Evolutionary conservation across 495 filamentous ascomycete species (phyloP).

Genomic region (Daldinia bambusicola): DNA sequence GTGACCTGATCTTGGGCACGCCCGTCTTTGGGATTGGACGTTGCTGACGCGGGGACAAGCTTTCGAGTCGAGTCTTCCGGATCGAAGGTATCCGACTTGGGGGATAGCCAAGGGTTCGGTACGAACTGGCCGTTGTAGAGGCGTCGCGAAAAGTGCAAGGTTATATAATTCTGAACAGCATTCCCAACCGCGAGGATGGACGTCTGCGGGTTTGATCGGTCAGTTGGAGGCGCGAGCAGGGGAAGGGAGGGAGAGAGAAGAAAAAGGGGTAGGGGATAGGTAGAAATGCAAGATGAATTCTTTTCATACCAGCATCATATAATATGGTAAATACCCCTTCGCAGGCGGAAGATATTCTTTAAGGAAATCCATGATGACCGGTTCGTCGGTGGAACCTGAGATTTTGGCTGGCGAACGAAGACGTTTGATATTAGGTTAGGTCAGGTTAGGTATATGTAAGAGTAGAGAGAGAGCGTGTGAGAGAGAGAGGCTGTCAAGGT

Average conservation of each 20-base stretch:
- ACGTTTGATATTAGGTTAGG: neutral
- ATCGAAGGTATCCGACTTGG: slow-evolving; percentile 48
- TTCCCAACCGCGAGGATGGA: slow-evolving; percentile 82
- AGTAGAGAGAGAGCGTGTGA: neutral
- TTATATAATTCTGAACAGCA: slow-evolving; percentile 80
- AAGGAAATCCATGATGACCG: slow-evolving; percentile 50
- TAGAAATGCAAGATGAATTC: neutral
- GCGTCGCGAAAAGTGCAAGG: slow-evolving; percentile 75
- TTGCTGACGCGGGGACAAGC: slow-evolving; percentile 56
- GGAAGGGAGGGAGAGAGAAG: neutral
- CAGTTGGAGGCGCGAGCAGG: slow-evolving; percentile 13
- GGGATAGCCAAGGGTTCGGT: slow-evolving; percentile 51
- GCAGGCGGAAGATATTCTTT: slow-evolving; percentile 52
- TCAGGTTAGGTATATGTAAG: neutral
- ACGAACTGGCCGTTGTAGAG: slow-evolving; percentile 73
- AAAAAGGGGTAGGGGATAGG: neutral
- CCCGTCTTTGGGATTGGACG: slow-evolving; percentile 55
- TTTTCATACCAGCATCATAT: slow-evolving; percentile 58
- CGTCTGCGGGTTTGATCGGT: slow-evolving; percentile 59
- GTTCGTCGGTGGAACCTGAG: neutral
- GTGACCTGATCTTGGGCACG: slow-evolving; percentile 68
- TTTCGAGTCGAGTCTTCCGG: slow-evolving; percentile 58
- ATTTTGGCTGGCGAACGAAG: neutral
- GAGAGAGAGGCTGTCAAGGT: slow-evolving; percentile 1
- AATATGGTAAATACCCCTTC: slow-evolving; percentile 60